Percentiles rank a stretch among this genome's conserved stretches.
phyloP scores from a whole-genome alignment of 495 filamentous ascomycete species.

The Aspergillus leporis region DNA sequence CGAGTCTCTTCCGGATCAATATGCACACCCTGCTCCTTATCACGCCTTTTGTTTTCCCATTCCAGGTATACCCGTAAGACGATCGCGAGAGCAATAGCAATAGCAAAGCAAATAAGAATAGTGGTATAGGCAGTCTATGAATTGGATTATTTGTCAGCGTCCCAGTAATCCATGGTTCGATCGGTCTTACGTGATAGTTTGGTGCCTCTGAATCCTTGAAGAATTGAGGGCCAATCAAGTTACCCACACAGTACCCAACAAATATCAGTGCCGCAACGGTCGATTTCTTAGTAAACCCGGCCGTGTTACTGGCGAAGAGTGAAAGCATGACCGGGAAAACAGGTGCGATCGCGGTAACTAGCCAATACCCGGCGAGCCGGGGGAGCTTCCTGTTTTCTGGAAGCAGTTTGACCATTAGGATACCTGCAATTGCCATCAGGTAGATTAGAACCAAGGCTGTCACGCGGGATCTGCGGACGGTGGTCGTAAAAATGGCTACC shows the following conservation, averaged over 20 bases:
- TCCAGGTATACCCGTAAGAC: constrained; percentile 11
- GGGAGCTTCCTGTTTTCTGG: constrained; percentile 11
- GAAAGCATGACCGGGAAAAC: constrained; percentile 23
- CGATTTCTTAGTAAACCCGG: constrained; percentile 31
- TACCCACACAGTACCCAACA: constrained; percentile 23
- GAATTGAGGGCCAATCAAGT: constrained; percentile 27
- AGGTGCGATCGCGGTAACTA: constrained; percentile 14
- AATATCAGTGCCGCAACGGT: constrained; percentile 24
- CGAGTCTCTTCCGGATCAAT: constrained; percentile 20
- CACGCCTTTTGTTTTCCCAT: constrained; percentile 11
- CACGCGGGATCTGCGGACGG: constrained; percentile 19
- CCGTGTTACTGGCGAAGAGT: constrained; percentile 28
- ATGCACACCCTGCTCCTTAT: constrained; percentile 15
- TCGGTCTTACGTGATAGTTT: constrained; percentile 15
- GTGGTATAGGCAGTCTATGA: constrained; percentile 23
- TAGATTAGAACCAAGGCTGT: constrained; percentile 11
- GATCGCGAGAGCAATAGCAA: constrained; percentile 14
- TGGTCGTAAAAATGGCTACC: constrained; percentile 11
- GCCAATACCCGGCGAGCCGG: constrained; percentile 22
- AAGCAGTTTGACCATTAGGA: constrained; percentile 22
- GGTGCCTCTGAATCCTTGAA: constrained; percentile 21
- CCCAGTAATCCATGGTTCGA: neutral
- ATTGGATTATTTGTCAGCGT: neutral
- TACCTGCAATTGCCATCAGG: constrained; percentile 17
- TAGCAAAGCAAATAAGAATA: constrained; percentile 17